Conservation (phyloP, 257 asterid genomes). For the Solanum medicagineum region DNA sequence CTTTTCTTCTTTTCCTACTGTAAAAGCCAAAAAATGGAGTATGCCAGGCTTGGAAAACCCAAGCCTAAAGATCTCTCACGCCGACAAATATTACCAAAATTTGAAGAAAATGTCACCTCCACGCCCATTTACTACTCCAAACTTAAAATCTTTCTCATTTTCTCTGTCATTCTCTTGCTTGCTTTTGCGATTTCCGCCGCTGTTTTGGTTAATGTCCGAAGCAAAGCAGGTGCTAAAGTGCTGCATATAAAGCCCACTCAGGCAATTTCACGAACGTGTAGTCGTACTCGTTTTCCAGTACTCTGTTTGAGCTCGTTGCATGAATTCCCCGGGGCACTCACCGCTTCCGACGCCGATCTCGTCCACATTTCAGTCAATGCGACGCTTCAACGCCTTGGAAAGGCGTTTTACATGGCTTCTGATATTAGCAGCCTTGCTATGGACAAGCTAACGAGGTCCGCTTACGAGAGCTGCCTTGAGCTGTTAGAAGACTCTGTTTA, state of each 20-base stretch:
- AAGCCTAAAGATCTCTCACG: constrained; percentile 14
- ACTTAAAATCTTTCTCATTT: constrained; percentile 27
- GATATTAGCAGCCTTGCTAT: constrained; percentile 47
- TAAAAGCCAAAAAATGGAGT: constrained; percentile 24
- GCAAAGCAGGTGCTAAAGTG: constrained; percentile 8
- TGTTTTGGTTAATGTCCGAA: constrained; percentile 21
- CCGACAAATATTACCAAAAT: constrained; percentile 2
- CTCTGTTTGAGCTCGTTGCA: constrained; percentile 64
- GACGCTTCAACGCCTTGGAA: constrained; percentile 60
- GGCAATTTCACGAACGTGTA: constrained; percentile 64
- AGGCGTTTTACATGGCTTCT: constrained; percentile 53
- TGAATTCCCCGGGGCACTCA: constrained; percentile 63
- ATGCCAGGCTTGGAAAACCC: constrained; percentile 38
- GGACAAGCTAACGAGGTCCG: constrained; percentile 63
- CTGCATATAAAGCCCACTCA: constrained; percentile 33
- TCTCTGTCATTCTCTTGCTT: constrained; percentile 35
- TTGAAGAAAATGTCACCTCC: neutral
- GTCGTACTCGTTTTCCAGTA: constrained; percentile 41
- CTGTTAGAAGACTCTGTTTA: constrained; percentile 73
- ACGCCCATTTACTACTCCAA: constrained; percentile 10
- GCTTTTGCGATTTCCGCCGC: constrained; percentile 49
- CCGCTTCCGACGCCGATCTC: constrained; percentile 68
- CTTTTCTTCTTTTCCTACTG: neutral
- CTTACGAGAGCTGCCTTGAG: constrained; percentile 77
- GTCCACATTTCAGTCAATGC: constrained; percentile 79